These are phyloP conservation scores for Thoreauomyces humboldtii DNA, from an alignment of 192 early-diverging fungal species.

Conservation along the genomic window DNA sequence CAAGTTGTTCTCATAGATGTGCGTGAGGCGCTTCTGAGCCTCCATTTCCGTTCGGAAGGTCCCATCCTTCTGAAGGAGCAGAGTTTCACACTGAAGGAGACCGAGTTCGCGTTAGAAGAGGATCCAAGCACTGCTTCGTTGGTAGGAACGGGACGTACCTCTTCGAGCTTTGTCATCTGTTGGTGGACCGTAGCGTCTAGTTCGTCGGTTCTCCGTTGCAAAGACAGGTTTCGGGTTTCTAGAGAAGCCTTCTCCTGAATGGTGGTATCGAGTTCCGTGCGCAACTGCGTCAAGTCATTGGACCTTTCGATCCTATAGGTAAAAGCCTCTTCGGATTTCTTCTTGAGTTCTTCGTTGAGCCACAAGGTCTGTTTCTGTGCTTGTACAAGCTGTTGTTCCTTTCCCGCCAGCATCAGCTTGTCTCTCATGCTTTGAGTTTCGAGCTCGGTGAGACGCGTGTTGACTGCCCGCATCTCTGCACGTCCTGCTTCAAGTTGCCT, in stretches of 20 bases:
- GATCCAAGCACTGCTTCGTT: too few relatives aligned
- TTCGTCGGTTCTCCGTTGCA: conserved; percentile 39
- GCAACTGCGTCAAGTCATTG: conserved; percentile 42
- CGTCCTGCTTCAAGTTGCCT: conserved; percentile 9
- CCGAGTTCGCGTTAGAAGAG: too few relatives aligned
- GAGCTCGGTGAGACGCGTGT: conserved; percentile 19
- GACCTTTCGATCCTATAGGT: conserved; percentile 53
- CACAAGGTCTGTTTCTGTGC: conserved; percentile 58
- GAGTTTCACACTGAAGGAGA: conserved; percentile 26
- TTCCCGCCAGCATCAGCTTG: conserved; percentile 1
- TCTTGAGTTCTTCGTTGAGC: conserved; percentile 67
- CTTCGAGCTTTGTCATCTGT: conserved; percentile 40
- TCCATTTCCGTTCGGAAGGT: conserved; percentile 68
- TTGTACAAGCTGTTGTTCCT: conserved; percentile 61
- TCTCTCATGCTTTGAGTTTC: conserved; percentile 26
- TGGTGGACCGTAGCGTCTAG: conserved; percentile 38
- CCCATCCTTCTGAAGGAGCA: conserved; percentile 41
- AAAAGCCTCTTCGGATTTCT: conserved; percentile 50
- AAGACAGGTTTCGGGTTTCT: conserved; percentile 20
- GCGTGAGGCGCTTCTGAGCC: conserved; percentile 59
- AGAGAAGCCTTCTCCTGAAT: conserved; percentile 51
- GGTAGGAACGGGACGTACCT: too few relatives aligned
- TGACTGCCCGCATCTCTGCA: conserved; percentile 18
- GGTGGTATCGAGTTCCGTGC: conserved; percentile 50
- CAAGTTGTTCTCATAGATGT: conserved; percentile 42